Conservation (phyloP, 805 yeast species). For the Starmerella riodocensis region DNA sequence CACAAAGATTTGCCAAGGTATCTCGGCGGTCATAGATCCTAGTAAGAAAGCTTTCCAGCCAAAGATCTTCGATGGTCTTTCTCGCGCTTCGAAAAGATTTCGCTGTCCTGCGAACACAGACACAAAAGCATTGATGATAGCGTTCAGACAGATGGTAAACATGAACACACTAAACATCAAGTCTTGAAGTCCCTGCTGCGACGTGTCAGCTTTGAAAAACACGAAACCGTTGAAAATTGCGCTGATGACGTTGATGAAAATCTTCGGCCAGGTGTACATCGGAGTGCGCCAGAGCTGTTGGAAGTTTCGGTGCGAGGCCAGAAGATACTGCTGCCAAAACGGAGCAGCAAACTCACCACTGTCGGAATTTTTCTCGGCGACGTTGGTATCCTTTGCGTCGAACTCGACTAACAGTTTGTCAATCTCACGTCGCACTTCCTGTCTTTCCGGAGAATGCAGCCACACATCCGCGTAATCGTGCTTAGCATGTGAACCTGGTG, state of each 20-base stretch:
- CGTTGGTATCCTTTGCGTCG: conserved; percentile 22
- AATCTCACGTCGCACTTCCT: conserved; percentile 27
- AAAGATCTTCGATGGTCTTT: conserved; percentile 56
- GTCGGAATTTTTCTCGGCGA: conserved; percentile 12
- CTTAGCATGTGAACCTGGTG: conserved; percentile 50
- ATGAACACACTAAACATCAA: conserved; percentile 48
- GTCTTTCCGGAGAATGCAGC: conserved; percentile 37
- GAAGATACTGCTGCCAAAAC: conserved; percentile 33
- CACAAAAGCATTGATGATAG: conserved; percentile 50
- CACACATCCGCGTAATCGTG: conserved; percentile 56
- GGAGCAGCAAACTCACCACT: conserved; percentile 35
- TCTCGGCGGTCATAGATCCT: conserved; percentile 42
- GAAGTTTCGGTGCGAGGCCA: conserved; percentile 34
- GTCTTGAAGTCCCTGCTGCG: conserved; percentile 44
- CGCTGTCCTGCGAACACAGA: conserved; percentile 45
- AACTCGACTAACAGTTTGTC: conserved; percentile 26
- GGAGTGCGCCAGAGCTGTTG: conserved; percentile 48
- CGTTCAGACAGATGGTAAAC: conserved; percentile 44
- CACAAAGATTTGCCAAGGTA: conserved; percentile 43
- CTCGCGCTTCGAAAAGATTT: conserved; percentile 57
- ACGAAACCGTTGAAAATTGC: conserved; percentile 62
- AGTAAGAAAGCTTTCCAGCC: conserved; percentile 52
- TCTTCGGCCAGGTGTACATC: conserved; percentile 47
- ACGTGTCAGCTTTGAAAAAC: conserved; percentile 44
- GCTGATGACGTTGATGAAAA: conserved; percentile 36